Conservation (phyloP, 257 asterid species). For the Solanum tarapatanum region DNA sequence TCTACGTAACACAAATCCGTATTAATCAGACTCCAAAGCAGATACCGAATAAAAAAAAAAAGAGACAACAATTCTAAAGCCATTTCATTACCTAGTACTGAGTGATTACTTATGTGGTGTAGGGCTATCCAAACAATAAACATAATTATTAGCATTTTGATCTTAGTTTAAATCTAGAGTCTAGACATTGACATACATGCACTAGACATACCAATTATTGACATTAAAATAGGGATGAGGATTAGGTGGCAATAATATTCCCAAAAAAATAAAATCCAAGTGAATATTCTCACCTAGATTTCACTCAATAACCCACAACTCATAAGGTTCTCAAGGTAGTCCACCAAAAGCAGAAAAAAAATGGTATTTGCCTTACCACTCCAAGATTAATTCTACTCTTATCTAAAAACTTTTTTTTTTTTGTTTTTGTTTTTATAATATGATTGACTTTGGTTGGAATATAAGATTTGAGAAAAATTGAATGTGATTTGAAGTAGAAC, state of each 20-base stretch:
- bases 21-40: not conserved
- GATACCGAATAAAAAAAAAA: too few relatives aligned
- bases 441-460: not conserved
- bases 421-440: too few relatives aligned
- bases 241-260: not conserved
- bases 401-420: too few relatives aligned
- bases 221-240: not conserved
- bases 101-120: not conserved
- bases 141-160: not conserved
- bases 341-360: not conserved
- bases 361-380: not conserved
- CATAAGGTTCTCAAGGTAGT: not conserved
- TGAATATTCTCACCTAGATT: not conserved
- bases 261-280: not conserved
- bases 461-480: not conserved
- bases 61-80: not conserved
- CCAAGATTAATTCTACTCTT: too few relatives aligned
- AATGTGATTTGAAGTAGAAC: not conserved
- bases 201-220: not conserved
- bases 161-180: not conserved
- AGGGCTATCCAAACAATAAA: not conserved
- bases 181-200: not conserved
- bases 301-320: not conserved
- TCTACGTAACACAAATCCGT: too few relatives aligned
- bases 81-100: not conserved